A percentile compares a stretch with the other conserved stretches of the same genome.
Evolutionary conservation across 768 basidiomycete genomes (phyloP).

Genomic region (Coprinopsis marcescibilis): DNA sequence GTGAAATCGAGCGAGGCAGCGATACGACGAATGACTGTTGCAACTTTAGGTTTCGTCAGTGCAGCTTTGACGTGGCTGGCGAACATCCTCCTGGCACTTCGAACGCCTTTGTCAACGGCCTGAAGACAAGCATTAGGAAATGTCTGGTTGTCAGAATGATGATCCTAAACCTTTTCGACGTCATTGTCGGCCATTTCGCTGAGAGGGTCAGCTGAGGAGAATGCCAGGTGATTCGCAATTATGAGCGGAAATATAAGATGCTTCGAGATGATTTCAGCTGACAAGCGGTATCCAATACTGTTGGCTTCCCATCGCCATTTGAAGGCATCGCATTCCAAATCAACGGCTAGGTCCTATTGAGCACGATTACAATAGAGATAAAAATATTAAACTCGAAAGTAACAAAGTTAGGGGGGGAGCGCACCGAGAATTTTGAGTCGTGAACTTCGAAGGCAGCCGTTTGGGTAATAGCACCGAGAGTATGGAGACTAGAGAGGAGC

Average conservation of each 20-base stretch:
- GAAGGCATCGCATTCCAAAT: conserved; percentile 52
- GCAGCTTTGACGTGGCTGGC: conserved; percentile 72
- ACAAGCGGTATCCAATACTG: conserved; percentile 54
- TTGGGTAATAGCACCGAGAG: conserved; percentile 55
- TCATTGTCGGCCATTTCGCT: conserved; percentile 50
- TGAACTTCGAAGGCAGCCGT: conserved; percentile 53
- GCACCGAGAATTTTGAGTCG: conserved; percentile 56
- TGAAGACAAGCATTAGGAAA: conserved; percentile 21
- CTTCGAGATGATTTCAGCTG: conserved; percentile 70
- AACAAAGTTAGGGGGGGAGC: too few species aligned
- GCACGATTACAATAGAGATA: too few species aligned
- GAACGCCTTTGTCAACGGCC: conserved; percentile 66
- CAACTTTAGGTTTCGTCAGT: conserved; percentile 60
- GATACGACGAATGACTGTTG: conserved; percentile 64
- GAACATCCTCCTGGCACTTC: conserved; percentile 58
- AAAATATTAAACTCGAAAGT: too few species aligned
- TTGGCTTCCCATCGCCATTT: conserved; percentile 80
- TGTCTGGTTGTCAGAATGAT: not conserved
- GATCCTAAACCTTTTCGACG: conserved; percentile 56
- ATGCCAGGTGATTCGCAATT: conserved; percentile 61
- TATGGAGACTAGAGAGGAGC: conserved; percentile 52
- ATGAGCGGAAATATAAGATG: conserved; percentile 77
- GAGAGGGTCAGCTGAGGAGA: conserved; percentile 54
- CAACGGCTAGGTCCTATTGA: conserved; percentile 59
- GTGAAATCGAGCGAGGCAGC: conserved; percentile 67